phyloP scores from a whole-genome alignment of 148 eudicot genomes.

The Nyssa sinensis region DNA sequence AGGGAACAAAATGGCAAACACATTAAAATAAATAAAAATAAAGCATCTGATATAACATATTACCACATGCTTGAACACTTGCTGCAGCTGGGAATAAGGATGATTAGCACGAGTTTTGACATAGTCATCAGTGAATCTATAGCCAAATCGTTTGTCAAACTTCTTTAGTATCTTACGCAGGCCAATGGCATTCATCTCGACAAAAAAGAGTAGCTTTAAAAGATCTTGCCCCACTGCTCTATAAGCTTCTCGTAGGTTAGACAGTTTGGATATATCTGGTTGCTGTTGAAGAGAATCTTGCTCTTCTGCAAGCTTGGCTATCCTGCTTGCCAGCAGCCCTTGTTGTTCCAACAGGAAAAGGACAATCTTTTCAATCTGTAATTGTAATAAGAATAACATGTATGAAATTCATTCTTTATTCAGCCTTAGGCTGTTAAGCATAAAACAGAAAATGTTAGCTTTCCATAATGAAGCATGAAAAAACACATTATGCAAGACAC shows the following conservation, averaged over 20 bases:
- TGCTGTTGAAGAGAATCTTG: conserved; percentile 49
- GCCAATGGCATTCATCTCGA: conserved; percentile 86
- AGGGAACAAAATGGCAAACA: too few species aligned
- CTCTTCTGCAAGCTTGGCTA: conserved; percentile 59
- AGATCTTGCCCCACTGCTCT: conserved; percentile 77
- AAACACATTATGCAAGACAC: not conserved
- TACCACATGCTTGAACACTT: conserved; percentile 97
- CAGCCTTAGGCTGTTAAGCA: not conserved
- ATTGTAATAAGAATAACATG: not conserved
- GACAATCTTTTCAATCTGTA: conserved; percentile 79
- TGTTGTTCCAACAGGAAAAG: conserved; percentile 87
- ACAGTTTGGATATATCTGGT: conserved; percentile 54
- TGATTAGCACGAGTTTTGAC: conserved; percentile 93
- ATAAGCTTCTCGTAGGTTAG: conserved; percentile 69
- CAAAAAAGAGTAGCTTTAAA: conserved; percentile 68
- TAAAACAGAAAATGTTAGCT: not conserved
- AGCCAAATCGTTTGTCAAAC: conserved; percentile 86
- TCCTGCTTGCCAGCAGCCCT: conserved; percentile 74
- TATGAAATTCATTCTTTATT: not conserved
- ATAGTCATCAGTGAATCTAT: conserved; percentile 78
- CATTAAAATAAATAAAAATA: not conserved
- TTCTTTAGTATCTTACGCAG: conserved; percentile 90
- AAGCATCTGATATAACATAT: conserved; percentile 12
- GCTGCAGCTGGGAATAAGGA: conserved; percentile 91
- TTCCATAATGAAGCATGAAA: not conserved